phyloP scores from a whole-genome alignment of 768 basidiomycete species.

The Mycena maculata region DNA sequence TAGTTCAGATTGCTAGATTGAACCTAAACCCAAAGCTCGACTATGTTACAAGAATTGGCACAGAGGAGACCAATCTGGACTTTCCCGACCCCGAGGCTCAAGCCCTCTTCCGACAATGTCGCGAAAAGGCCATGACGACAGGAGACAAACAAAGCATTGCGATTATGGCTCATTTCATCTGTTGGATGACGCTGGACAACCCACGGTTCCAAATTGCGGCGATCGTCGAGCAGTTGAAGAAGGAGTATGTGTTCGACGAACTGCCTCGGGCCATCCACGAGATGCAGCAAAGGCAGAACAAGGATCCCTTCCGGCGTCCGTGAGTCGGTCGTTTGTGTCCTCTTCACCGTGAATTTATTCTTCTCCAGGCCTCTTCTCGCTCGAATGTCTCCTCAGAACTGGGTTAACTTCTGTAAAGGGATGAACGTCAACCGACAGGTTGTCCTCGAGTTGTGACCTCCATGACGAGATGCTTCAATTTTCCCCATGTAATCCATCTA shows the following conservation, averaged over 20 bases:
- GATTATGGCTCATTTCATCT: constrained; percentile 7
- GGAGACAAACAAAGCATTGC: constrained; percentile 9
- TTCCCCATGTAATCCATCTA: no score
- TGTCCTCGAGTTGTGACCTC: background rate
- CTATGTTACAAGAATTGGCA: no score
- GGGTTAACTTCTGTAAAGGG: constrained; percentile 10
- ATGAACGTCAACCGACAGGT: constrained; percentile 12
- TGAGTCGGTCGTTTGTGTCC: no score
- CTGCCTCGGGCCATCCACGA: background rate
- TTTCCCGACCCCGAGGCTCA: constrained; percentile 2
- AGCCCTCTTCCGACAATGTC: background rate
- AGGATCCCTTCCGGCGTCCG: constrained; percentile 6
- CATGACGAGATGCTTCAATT: no score
- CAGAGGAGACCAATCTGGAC: background rate
- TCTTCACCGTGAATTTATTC: no score
- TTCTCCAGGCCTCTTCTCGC: background rate
- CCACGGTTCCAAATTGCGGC: background rate
- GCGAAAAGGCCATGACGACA: constrained; percentile 12
- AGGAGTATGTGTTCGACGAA: background rate
- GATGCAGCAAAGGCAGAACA: background rate
- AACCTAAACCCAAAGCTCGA: no score
- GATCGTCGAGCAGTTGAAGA: background rate
- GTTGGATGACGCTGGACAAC: constrained; percentile 1
- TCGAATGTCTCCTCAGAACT: constrained; percentile 15
- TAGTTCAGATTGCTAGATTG: no score